phyloP scores from a whole-genome alignment of 2,329 filamentous ascomycete species.

The Xylaria sp. region DNA sequence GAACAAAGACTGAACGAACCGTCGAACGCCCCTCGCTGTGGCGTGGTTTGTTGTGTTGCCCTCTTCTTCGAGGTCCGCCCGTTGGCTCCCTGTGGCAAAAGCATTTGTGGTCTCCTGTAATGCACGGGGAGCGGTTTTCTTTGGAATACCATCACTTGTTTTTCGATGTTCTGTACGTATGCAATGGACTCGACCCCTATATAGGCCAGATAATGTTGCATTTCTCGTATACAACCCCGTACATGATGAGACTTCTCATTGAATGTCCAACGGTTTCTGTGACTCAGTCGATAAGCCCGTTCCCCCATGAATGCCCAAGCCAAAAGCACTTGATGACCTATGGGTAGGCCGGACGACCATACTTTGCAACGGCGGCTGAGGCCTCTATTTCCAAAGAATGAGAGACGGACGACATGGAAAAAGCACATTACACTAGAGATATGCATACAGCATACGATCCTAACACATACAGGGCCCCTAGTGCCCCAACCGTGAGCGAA shows the following conservation, averaged over 20 bases:
- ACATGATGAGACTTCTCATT: not conserved
- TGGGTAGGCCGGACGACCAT: not conserved
- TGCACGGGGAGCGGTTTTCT: constrained; percentile 1
- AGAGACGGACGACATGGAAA: not conserved
- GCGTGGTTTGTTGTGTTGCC: not conserved
- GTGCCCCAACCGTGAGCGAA: constrained; percentile 11
- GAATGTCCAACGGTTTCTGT: not conserved
- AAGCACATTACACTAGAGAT: constrained; percentile 5
- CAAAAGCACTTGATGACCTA: not conserved
- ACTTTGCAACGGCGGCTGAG: not conserved
- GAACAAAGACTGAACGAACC: not conserved
- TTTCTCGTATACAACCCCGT: not conserved
- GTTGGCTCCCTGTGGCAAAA: not conserved
- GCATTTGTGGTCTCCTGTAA: constrained; percentile 6
- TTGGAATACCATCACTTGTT: constrained; percentile 1
- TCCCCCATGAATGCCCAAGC: not conserved
- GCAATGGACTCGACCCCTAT: not conserved
- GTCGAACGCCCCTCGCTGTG: not conserved
- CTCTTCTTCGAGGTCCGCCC: constrained; percentile 1
- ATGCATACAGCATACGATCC: constrained; percentile 12
- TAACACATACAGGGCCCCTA: constrained; percentile 12
- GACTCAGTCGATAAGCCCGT: no score
- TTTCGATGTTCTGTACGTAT: not conserved
- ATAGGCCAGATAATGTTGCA: constrained; percentile 5
- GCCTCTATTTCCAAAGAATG: not conserved